A percentile compares a stretch with the other conserved stretches of the same genome.
Evolutionary conservation across 1,284 basidiomycete genomes (phyloP).

Genomic region (Heterobasidion occidentale): DNA sequence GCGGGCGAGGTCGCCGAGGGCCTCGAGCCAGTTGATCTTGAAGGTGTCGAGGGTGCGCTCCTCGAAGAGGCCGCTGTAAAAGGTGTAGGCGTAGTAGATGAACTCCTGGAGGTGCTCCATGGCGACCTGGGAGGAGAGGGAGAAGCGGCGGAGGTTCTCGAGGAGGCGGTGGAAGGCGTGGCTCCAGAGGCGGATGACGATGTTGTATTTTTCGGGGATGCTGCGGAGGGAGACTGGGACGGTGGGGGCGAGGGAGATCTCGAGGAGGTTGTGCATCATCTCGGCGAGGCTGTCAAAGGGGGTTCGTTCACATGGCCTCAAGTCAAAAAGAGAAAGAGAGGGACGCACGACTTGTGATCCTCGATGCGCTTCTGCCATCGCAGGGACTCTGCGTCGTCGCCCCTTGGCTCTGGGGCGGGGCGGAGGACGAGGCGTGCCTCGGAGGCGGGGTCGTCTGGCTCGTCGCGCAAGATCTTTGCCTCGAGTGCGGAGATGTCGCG

Average conservation of each 20-base stretch:
- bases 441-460: slow-evolving; percentile 41
- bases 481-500: slow-evolving; percentile 70
- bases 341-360: slow-evolving; percentile 63
- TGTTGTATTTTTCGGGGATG: slow-evolving; percentile 91
- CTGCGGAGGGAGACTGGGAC: slow-evolving; percentile 83
- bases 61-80: slow-evolving; percentile 88
- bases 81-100: slow-evolving; percentile 92
- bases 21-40: slow-evolving; percentile 88
- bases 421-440: slow-evolving; percentile 49
- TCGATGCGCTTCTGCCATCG: slow-evolving; percentile 58
- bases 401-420: slow-evolving; percentile 23
- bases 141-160: slow-evolving; percentile 82
- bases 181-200: slow-evolving; percentile 90
- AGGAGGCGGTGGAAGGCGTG: slow-evolving; percentile 86
- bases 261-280: slow-evolving; percentile 81
- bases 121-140: slow-evolving; percentile 61
- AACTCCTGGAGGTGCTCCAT: slow-evolving; percentile 49
- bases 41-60: slow-evolving; percentile 68
- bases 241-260: slow-evolving; percentile 79
- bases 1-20: slow-evolving; percentile 90
- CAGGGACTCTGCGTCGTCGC: slow-evolving; percentile 53
- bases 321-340: neutral
- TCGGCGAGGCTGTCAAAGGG: slow-evolving; percentile 66
- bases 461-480: slow-evolving; percentile 60
- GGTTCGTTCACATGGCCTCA: slow-evolving; percentile 1